A percentile compares a stretch with the other conserved stretches of the same genome.
phyloP scores from a whole-genome alignment of 2,329 filamentous ascomycete species.

The Tolypocladium cylindrosporum region DNA sequence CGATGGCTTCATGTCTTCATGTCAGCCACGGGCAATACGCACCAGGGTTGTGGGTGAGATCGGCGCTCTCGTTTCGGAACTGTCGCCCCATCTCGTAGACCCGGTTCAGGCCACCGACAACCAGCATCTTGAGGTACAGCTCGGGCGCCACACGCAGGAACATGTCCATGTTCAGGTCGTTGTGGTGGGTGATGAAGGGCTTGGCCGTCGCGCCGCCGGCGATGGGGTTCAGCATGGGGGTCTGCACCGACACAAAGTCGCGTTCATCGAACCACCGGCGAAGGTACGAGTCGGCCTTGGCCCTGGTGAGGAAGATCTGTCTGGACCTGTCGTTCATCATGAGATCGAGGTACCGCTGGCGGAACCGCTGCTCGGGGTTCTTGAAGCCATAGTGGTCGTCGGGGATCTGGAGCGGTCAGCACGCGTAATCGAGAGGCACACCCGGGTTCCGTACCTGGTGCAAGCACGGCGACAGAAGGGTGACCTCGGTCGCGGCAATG shows the following conservation, averaged over 20 bases:
- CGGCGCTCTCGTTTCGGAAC: conserved; percentile 79
- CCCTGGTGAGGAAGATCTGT: conserved; percentile 73
- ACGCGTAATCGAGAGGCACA: conserved; percentile 25
- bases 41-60: conserved; percentile 70
- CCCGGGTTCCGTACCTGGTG: conserved; percentile 43
- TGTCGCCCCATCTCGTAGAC: conserved; percentile 95
- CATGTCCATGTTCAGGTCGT: conserved; percentile 89
- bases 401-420: conserved; percentile 35
- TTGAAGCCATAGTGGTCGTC: conserved; percentile 91
- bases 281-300: conserved; percentile 83
- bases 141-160: conserved; percentile 94
- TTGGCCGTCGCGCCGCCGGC: conserved; percentile 89
- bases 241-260: conserved; percentile 91
- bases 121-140: conserved; percentile 89
- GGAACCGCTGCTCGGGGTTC: conserved; percentile 86
- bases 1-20: background rate
- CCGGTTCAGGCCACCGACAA: conserved; percentile 86
- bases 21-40: background rate
- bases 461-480: conserved; percentile 81
- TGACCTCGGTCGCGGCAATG: conserved; percentile 80
- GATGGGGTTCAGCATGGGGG: conserved; percentile 94
- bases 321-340: conserved; percentile 91
- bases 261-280: conserved; percentile 79
- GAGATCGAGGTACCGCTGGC: conserved; percentile 87
- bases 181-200: conserved; percentile 93